Evolutionary conservation across 1,284 basidiomycete species (phyloP), one percentile per base, ranked within the genome.

Genomic region (Irpex sp.): DNA sequence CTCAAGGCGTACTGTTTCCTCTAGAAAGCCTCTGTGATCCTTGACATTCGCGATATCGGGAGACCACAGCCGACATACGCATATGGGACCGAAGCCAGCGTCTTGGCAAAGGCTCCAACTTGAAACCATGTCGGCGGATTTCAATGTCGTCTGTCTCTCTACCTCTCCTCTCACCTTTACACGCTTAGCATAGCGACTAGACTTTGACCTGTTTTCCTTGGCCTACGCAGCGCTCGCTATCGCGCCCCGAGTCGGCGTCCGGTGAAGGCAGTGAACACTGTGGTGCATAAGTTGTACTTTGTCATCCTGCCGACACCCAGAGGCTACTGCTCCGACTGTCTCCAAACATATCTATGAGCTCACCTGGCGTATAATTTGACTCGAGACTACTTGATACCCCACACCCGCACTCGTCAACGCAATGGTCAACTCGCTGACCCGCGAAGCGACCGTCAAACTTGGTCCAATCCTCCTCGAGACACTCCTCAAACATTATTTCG

Each of bases 401-500:
- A 26, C 26, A 5, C 13, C 17, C 19, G 5, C 8, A 51, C 7
- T 21, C 34, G 26, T 34, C 6, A 0, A 34, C 34, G 34, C 63
- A 19, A 62, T 65, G 64, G 58, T 75, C 26, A 89, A 85, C 71
- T 70, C 82, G 7, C 79, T 92, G 56, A 82, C 87, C 38, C 79
- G 86, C 37, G 81, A 86, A 62, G 82, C 85, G 44, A 83, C 88
- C 49, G 74, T 91, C 63, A 83, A 81, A 69, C 79, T 91, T 37
- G 92, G 91, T 0, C 92, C 92, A 3, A 77, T 94, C 61, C 79
- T 94, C 52, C 74, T 95, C 21, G 92, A 90, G 68, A 93, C 91
- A 0, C 80, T 94, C 15, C 79, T 94, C 72, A 92, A 89, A 73
- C 93, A 95, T 73, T 96, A 92, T 74, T 84, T 95, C 54, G 86